Evolutionary conservation across 169 alveolate genomes (phyloP), one percentile per base, ranked within the genome.

Genomic region (Babesia bigemina): DNA sequence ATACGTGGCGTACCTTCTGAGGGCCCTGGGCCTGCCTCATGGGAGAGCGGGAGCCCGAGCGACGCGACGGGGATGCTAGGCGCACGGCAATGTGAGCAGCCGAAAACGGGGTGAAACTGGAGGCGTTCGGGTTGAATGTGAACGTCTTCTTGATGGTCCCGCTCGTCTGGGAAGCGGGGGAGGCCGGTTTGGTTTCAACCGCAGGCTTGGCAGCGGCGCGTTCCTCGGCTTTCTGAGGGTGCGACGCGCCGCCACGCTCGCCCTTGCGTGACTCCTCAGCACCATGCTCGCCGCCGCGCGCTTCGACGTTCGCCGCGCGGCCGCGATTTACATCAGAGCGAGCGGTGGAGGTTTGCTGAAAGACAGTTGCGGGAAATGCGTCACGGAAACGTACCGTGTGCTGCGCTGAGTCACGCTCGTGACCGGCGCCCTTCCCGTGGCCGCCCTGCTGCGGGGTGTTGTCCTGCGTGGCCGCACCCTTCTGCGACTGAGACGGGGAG

Each of bases 121-220:
- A 79, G 6, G 87, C 87, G 36, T 79, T 79, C 17, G 87, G 87
- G 69, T 79, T 79, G 67, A 79, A 79, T 17, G 63, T 74, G 56
- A 79, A 79, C 21, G 83, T 22, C 53, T 79, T 79, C 63, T 79
- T 79, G 24, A 53, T 28, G 11, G 81, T 22, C 19, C 3, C 19
- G 16, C 33, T 9, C 14, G 65, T n/a, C 39, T 7, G n/a, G 17
- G 50, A 2, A 2, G 74, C 47, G 14, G 74, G 74, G 9, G 66
- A 12, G 19, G 12, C 24, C 33, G 63, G 63, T 33, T 67, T 67
- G 22, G 56, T 24, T 12, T 67, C 76, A 4, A 8, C 53, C 3
- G 22, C 53, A 2, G 29, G 55, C 53, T 53, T 67, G 39, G 16
- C 26, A 16, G 53, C 21, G 7, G 26, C 13, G 44, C 39, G 52